Conservation (phyloP, 371 early-diverging fungal genomes). For the Rhizopus delemar region DNA sequence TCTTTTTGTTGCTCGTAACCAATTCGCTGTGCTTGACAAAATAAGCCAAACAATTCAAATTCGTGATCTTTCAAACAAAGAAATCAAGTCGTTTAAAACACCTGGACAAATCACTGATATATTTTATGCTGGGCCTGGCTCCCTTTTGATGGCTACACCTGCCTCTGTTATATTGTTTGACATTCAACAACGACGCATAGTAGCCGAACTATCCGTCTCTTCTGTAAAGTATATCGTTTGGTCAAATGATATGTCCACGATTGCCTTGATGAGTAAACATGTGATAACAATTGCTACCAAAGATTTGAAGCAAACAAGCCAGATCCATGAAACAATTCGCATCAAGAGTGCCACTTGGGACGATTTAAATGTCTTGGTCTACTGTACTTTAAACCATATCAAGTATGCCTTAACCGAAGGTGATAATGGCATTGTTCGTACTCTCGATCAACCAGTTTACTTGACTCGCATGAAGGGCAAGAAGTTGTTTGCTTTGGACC, state of each 20-base stretch:
- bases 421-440: slow-evolving; percentile 95
- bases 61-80: slow-evolving; percentile 82
- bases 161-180: slow-evolving; percentile 88
- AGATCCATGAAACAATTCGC: slow-evolving; percentile 95
- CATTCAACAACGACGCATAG: slow-evolving; percentile 74
- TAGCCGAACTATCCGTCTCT: slow-evolving; percentile 75
- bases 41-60: slow-evolving; percentile 72
- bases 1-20: slow-evolving; percentile 92
- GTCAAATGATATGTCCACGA: slow-evolving; percentile 83
- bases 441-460: slow-evolving; percentile 93
- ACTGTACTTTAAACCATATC: slow-evolving; percentile 97
- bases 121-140: slow-evolving; percentile 84
- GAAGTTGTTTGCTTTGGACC: slow-evolving; percentile 81
- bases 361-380: slow-evolving; percentile 89
- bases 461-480: slow-evolving; percentile 84
- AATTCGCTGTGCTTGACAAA: slow-evolving; percentile 92
- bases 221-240: slow-evolving; percentile 89
- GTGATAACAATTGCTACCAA: slow-evolving; percentile 87
- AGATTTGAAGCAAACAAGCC: slow-evolving; percentile 78
- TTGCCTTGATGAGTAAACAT: slow-evolving; percentile 93
- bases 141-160: slow-evolving; percentile 78
- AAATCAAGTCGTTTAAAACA: slow-evolving; percentile 86
- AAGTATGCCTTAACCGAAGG: slow-evolving; percentile 96
- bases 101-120: slow-evolving; percentile 79
- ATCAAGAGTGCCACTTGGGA: slow-evolving; percentile 97